These are phyloP conservation scores for Neonothopanus nambi DNA, from an alignment of 1,284 basidiomycete genomes.

Conservation along the genomic window DNA sequence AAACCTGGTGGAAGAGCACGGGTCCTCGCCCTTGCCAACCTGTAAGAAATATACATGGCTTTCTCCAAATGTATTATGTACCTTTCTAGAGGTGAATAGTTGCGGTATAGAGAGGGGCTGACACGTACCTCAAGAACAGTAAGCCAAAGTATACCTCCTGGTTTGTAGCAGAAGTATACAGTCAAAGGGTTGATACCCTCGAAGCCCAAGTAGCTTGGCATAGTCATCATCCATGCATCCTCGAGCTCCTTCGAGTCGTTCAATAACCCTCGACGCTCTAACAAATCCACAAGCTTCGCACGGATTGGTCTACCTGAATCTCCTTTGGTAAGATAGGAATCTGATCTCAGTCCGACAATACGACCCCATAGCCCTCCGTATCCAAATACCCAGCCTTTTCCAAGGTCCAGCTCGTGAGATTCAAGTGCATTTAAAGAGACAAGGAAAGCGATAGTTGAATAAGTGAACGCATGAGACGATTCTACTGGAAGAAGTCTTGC, in stretches of 20 bases:
- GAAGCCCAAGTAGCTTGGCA: constrained; percentile 69
- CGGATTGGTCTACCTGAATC: constrained; percentile 29
- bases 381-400: constrained; percentile 51
- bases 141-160: constrained; percentile 39
- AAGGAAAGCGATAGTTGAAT: constrained; percentile 63
- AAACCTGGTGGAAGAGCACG: constrained; percentile 2
- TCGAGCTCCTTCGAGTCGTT: constrained; percentile 26
- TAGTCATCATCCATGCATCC: constrained; percentile 73
- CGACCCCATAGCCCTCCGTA: constrained; percentile 46
- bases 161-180: constrained; percentile 68
- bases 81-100: constrained; percentile 37
- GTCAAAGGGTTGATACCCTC: constrained; percentile 79
- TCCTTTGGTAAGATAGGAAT: constrained; percentile 45
- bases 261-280: constrained; percentile 32
- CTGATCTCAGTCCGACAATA: constrained; percentile 47
- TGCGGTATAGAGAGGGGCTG: neutral
- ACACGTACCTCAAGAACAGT: constrained; percentile 57
- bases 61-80: constrained; percentile 81
- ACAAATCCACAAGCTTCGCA: constrained; percentile 39
- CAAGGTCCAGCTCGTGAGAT: constrained; percentile 46
- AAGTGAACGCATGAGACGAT: constrained; percentile 60
- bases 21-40: constrained; percentile 46
- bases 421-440: constrained; percentile 64
- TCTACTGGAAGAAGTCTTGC: constrained; percentile 53
- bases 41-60: constrained; percentile 63